Base-by-base conservation (phyloP, 768 basidiomycete species). In the Tephrocybe sp. region DNA sequence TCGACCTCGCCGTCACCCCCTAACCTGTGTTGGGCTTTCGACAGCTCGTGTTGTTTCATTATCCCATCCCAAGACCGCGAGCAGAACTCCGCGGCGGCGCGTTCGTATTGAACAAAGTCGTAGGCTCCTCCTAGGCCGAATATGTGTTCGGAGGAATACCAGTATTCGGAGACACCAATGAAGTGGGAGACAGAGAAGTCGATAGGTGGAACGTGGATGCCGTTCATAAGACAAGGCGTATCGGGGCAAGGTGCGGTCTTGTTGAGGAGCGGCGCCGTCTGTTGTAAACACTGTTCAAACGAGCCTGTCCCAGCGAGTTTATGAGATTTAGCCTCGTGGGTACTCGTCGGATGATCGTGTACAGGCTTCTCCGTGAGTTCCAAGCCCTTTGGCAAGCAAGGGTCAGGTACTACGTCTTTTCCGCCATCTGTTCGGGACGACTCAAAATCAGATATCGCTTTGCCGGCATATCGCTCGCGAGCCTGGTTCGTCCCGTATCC, bases 401-500 rank as follows among this genome's bases (percentile, higher is more conserved):
- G 96, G 62, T 99, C 97, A 18, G 74, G 73, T 41, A 98, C 76
- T 44, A 77, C 48, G 43, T 72, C 72, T 18, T 52, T 57, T 36
- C 63, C 50, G 33, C 54, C 58, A 15, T 67, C 59, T 18, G 62
- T 52, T 6, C 71, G 69, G 14, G 61, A 67, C 5, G 63, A 57
- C 56, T 88, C 83, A 68, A 81, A 83, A 20, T 81, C 74, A 51
- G 72, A 67, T 53, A 95, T 75, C 23, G 79, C 74, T 53, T 82
- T 72, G 8, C 87, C 84, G 28, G 95, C 83, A 68, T 98, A 98
- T 46, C 96, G 83, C 65, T 96, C 91, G 61, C 96, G 71, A n/a
- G 93, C 96, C 68, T 93, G 87, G 60, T 98, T 98, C 26, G 97
- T 98, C 11, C 97, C 97, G 65, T 96, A 99, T 10, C 97, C 97